Conservation (phyloP, 163 green algal species). For the Chlamydomonas reinhardtii region DNA sequence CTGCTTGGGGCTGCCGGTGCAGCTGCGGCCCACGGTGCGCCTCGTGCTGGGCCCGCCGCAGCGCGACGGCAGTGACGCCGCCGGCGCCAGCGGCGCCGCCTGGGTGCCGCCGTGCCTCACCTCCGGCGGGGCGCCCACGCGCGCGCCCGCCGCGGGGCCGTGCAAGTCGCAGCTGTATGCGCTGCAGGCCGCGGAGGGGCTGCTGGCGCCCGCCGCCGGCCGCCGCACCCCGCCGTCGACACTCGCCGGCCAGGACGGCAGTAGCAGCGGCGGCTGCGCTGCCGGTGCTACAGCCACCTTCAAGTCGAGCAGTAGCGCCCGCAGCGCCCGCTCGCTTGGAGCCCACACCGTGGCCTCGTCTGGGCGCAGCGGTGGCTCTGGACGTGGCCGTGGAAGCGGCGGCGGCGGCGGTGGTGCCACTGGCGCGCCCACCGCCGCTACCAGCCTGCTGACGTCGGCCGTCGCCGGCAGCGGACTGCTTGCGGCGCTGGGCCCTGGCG, state of each 20-base stretch:
- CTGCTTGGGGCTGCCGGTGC: conserved; percentile 79
- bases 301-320: conserved; percentile 15
- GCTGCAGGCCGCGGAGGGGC: conserved; percentile 28
- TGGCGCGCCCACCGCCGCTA: neutral
- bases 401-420: conserved; percentile 21
- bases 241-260: neutral
- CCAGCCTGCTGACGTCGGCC: no score
- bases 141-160: neutral
- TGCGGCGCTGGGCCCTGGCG: conserved; percentile 9
- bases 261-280: conserved; percentile 15
- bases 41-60: neutral
- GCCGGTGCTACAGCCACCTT: neutral
- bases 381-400: neutral
- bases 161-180: conserved; percentile 36
- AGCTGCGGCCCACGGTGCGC: conserved; percentile 56
- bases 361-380: neutral
- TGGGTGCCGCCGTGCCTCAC: conserved; percentile 41
- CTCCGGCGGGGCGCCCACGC: neutral
- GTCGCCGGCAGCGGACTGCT: neutral
- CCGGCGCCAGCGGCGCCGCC: neutral
- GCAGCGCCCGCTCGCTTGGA: neutral
- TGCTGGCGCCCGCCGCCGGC: neutral
- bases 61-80: neutral
- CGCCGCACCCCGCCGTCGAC: neutral
- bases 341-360: conserved; percentile 10